Evolutionary conservation across 768 basidiomycete genomes (phyloP), one percentile per base, ranked within the genome.

Genomic region (Melanogaster broomeanus): DNA sequence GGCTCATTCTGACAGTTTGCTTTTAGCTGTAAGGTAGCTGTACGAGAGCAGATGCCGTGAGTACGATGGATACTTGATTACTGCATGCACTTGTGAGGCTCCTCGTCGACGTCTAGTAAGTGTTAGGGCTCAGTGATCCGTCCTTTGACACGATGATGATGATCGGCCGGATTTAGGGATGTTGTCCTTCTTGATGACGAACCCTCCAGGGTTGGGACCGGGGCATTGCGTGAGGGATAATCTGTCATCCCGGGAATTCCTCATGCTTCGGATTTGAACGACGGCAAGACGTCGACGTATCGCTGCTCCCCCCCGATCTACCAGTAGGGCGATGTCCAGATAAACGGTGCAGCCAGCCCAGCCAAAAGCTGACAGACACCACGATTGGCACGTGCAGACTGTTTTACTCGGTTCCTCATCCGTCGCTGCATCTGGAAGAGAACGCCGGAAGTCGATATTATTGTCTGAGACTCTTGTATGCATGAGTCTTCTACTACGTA

Each of bases 361-460:
- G 5, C 13, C 5, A 16, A 5, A 11, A 35, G 10, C 3, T 27
- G 3, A 9, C n/a, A n/a, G n/a, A n/a, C 10, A 25, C 31, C 21
- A 10, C n/a, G 18, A 9, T 13, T 11, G 8, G n/a, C n/a, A n/a
- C n/a, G n/a, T 24, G 11, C 52, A 65, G 69, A 69, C 1, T 30
- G 60, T 19, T 61, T 62, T n/a, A 43, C 57, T 73, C 9, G 63
- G 59, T 3, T 48, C 64, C 35, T 52, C 59, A 4, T 50, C 60
- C n/a, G n/a, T n/a, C n/a, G n/a, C n/a, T n/a, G n/a, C 9, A 24
- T 71, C 25, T 72, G 62, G 64, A 73, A 74, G 18, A 63, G 79
- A 24, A 70, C 73, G 0, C 78, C 79, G 4, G 75, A 79, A 48
- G 72, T 76, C 43, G 74, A 75, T n/a, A n/a, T n/a, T 39, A 39